Evolutionary conservation across 2,329 filamentous ascomycete genomes (phyloP), one percentile per base, ranked within the genome.

Genomic region (Albifimbria verrucaria): DNA sequence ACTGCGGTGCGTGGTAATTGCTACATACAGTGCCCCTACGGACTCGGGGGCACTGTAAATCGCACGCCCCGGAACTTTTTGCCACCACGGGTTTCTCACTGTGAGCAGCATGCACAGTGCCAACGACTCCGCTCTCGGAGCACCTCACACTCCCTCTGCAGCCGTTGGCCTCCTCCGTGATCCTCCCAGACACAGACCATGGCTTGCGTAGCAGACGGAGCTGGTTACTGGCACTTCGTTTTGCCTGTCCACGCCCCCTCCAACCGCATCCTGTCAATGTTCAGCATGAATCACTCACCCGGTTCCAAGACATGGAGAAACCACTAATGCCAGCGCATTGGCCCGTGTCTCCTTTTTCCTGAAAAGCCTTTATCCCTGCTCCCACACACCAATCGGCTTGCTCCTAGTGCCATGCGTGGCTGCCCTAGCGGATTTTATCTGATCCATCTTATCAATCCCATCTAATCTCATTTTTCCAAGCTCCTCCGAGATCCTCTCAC

Each of bases 381-480:
- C 7, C 28, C 2, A 21, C 39, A 18, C 17, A 17, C 61, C 56
- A 63, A 63, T 63, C 58, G 58, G 57, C 55, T 52, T 18, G 15
- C n/a, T 42, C 51, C 53, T 58, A 28, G 20, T 32, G 48, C n/a
- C 51, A 36, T 51, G 25, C 52, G 53, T 51, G 43, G 51, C 17
- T 23, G 48, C 25, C 32, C 18, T 39, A 39, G 32, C 18, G 32
- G 54, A 52, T 48, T 57, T 55, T 57, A 57, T 57, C 55, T 51
- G 53, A 57, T 57, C 49, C 12, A 45, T 47, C 52, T 64, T 63
- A 64, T 64, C 62, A 64, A 64, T 64, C 62, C 57, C 56, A 64
- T 64, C 62, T 64, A 64, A 64, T 63, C 62, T 63, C 56, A 51
- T 52, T 39, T 39, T 39, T 39, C n/a, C n/a, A n/a, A n/a, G n/a